Percentiles rank a stretch among this genome's conserved stretches.
Evolutionary conservation across 2,329 filamentous ascomycete species (phyloP).

Genomic region (Mariannaea elegans): DNA sequence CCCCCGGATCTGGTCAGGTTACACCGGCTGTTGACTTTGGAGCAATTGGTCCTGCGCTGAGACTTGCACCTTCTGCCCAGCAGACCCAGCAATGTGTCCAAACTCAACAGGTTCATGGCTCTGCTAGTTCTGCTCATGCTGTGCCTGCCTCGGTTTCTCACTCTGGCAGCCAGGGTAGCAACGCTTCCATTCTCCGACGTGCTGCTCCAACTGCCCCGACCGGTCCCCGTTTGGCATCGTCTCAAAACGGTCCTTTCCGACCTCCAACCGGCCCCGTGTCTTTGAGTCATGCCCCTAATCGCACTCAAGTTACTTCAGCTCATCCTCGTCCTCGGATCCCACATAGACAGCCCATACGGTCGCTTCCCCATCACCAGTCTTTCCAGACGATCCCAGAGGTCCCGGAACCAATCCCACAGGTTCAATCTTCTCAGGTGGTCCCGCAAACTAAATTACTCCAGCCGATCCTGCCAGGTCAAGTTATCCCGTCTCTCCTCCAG

Average conservation of each 20-base stretch:
- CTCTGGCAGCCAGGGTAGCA: neutral
- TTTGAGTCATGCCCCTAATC: constrained; percentile 3
- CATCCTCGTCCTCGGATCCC: constrained; percentile 8
- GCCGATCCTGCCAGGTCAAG: neutral
- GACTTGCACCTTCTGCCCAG: neutral
- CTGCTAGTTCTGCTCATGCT: neutral
- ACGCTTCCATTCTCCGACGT: neutral
- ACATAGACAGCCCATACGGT: constrained; percentile 6
- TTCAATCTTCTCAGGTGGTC: neutral
- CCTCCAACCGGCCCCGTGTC: constrained; percentile 3
- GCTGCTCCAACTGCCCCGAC: neutral
- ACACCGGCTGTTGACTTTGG: neutral
- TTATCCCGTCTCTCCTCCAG: neutral
- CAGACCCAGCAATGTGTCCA: neutral
- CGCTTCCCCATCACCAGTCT: neutral
- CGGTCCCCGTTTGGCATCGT: neutral
- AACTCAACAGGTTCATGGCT: neutral
- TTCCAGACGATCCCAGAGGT: neutral
- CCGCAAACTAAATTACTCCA: neutral
- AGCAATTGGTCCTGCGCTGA: too few relatives aligned
- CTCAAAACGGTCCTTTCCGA: constrained; percentile 9
- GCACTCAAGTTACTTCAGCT: constrained; percentile 5
- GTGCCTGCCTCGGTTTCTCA: neutral
- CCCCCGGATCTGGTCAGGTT: neutral
- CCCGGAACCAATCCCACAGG: neutral